These are phyloP conservation scores for Corchorus capsularis DNA, from an alignment of 345 rosid species.

Conservation along the genomic window DNA sequence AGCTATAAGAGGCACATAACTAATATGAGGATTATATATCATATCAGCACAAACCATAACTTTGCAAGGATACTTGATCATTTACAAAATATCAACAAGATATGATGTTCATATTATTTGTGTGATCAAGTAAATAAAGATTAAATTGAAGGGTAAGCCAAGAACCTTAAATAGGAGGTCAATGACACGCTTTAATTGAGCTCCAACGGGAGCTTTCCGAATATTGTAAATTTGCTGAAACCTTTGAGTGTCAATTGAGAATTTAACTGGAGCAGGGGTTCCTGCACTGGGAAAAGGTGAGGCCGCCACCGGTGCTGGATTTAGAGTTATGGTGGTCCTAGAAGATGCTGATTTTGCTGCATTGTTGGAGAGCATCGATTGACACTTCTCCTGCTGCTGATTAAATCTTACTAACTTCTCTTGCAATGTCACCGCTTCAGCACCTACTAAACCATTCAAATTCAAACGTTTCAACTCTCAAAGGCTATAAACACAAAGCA, in stretches of 20 bases:
- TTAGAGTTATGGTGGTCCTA: slow-evolving; percentile 32
- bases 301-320: slow-evolving; percentile 26
- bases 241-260: slow-evolving; percentile 66
- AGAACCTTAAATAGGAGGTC: slow-evolving; percentile 32
- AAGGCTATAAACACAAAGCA: too few relatives aligned
- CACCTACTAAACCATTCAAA: background rate
- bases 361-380: slow-evolving; percentile 59
- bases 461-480: too few relatives aligned
- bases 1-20: background rate
- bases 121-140: background rate
- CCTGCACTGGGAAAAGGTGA: slow-evolving; percentile 37
- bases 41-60: too few relatives aligned
- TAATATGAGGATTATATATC: background rate
- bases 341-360: slow-evolving; percentile 47
- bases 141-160: background rate
- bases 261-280: slow-evolving; percentile 55
- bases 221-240: slow-evolving; percentile 24
- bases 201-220: slow-evolving; percentile 79
- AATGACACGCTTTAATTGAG: slow-evolving; percentile 92
- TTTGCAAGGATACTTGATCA: background rate
- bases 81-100: background rate
- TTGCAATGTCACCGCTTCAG: slow-evolving; percentile 59
- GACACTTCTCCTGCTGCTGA: slow-evolving; percentile 78
- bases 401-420: slow-evolving; percentile 65
- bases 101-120: background rate